Base-by-base conservation (phyloP, 257 asterid species). In the Linderniella brevidens region DNA sequence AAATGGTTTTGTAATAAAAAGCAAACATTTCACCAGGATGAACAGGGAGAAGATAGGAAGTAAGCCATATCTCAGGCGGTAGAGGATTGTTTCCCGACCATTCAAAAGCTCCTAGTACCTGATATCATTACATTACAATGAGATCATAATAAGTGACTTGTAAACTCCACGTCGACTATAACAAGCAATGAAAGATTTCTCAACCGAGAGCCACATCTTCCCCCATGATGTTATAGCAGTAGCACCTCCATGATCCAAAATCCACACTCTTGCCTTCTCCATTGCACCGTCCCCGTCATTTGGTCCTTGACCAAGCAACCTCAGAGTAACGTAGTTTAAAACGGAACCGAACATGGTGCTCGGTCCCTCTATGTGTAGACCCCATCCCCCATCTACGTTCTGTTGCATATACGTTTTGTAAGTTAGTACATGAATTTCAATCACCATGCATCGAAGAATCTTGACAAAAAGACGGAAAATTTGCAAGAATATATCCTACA, bases 371-470 rank as follows among this genome's bases (percentile, higher is more conserved):
- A 90, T 85, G 68, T 90, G 99, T 71, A 90, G 78, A 58, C 99
- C 96, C 96, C 99, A 90, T 56, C 99, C 99, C 62, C 99, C 99
- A 59, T 90, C 99, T 42, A 51, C 60, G 68, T 85, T 88, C 97
- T 90, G 88, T 64, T 55, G 59, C 54, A 58, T 25, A 11, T 46
- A 56, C 53, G 56, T 15, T 45, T 36, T 60, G 12, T n/a, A 25
- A 25, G 32, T 25, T 25, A 25, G 6, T 25, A 25, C 32, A 25
- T 25, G 6, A 25, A 25, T 25, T 25, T 25, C n/a, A n/a, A n/a
- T n/a, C 32, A 25, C 32, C 3, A 6, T 25, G 32, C 32, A 25
- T 25, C 6, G 32, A 6, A 25, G 6, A 3, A 25, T 25, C 3
- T 2, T 25, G 6, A 25, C 4, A 25, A 6, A 25, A 25, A 25